Evolutionary conservation across 2,329 filamentous ascomycete species (phyloP).

Genomic region (Scedosporium boydii): DNA sequence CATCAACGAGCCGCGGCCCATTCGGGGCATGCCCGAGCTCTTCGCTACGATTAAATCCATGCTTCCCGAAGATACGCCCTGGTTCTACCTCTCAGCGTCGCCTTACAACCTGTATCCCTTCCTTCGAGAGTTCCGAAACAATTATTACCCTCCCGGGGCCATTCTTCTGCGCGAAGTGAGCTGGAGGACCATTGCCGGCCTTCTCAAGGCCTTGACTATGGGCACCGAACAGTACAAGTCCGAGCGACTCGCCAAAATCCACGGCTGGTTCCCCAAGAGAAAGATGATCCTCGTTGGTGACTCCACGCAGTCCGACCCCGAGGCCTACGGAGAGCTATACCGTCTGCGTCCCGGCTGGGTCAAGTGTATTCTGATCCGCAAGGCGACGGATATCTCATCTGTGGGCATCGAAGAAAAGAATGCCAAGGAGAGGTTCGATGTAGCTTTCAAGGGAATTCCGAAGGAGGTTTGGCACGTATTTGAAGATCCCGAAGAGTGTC

Average conservation of each 20-base stretch:
- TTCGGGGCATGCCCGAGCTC: slow-evolving; percentile 75
- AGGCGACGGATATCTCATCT: slow-evolving; percentile 64
- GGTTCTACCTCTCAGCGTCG: slow-evolving; percentile 90
- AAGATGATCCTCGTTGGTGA: slow-evolving; percentile 83
- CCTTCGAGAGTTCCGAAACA: slow-evolving; percentile 61
- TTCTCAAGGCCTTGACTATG: slow-evolving; percentile 69
- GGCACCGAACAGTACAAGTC: slow-evolving; percentile 83
- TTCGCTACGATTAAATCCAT: slow-evolving; percentile 56
- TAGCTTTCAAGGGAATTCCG: slow-evolving; percentile 71
- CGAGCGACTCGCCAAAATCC: slow-evolving; percentile 66
- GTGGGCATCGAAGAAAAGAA: slow-evolving; percentile 65
- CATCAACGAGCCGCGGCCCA: slow-evolving; percentile 59
- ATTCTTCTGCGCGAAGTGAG: slow-evolving; percentile 77
- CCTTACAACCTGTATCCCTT: slow-evolving; percentile 93
- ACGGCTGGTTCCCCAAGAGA: slow-evolving; percentile 66
- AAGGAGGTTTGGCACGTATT: slow-evolving; percentile 71
- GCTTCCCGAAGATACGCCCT: slow-evolving; percentile 53
- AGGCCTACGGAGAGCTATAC: slow-evolving; percentile 75
- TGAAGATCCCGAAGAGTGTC: slow-evolving; percentile 60
- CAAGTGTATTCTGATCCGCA: slow-evolving; percentile 74
- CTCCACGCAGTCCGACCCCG: slow-evolving; percentile 83
- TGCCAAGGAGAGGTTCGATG: slow-evolving; percentile 65
- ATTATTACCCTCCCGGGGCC: slow-evolving; percentile 66
- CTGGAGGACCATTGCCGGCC: slow-evolving; percentile 74
- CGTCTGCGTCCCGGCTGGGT: slow-evolving; percentile 66